Evolutionary conservation across 73 alveolate genomes (phyloP), one percentile per base, ranked within the genome.

Genomic region (Paraurostyla sp.): DNA sequence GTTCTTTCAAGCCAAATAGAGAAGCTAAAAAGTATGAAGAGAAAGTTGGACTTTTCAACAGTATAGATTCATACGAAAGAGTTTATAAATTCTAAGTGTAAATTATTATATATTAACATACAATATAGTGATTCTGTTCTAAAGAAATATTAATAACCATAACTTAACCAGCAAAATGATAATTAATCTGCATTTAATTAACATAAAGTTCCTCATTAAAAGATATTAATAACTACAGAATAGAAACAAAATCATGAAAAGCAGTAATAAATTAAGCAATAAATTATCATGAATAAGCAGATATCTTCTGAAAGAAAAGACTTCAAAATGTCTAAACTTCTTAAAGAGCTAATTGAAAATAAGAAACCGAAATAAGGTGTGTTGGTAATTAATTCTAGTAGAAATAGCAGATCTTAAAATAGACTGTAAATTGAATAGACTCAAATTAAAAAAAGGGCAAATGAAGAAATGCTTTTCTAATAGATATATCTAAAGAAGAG

Each of bases 31-130:
- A 73, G 38, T 73, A 48, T 73, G 86, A 73, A 56, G 18, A 73
- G 27, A 73, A 73, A 56, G 20, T 30, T 6, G 86, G 86, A 7
- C 3, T 73, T 16, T 48, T 73, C 11, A 1, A 73, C 0, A 73
- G 42, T 49, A 11, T 48, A 23, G 86, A 73, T 16, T 73, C 65
- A n/a, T 73, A 43, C 20, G 86, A 73, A 43, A 73, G 71, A 29
- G 86, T 73, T 45, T 73, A 73, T 30, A 73, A 73, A 36, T 73
- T 73, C 52, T 73, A 73, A 73, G 71, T 73, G 86, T 73, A 73
- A 48, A 40, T 73, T 3, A 11, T 30, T 6, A 25, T 29, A 42
- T 0, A 15, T 1, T 22, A 33, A 49, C 11, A 38, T 15, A 25
- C 13, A 46, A 33, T 48, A 45, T 73, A 73, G 86, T 11, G 86